Percentiles rank a stretch among this genome's conserved stretches.
phyloP scores from a whole-genome alignment of 2,329 filamentous ascomycete species.

The Botrytis aclada region DNA sequence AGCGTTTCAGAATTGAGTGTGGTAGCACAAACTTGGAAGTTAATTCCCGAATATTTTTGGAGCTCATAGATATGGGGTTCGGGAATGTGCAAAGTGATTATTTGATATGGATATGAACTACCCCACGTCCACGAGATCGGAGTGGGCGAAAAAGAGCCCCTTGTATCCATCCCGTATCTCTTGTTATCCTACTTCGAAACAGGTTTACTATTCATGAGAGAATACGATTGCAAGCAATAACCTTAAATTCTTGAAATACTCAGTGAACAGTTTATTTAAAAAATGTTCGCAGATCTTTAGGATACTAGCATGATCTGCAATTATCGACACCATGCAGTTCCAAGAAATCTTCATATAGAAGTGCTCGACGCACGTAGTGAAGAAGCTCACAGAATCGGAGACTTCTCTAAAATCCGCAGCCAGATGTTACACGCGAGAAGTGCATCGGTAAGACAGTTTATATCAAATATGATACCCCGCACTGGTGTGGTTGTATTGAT shows the following conservation, averaged over 20 bases:
- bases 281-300: background rate
- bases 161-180: background rate
- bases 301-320: background rate
- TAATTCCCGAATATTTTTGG: background rate
- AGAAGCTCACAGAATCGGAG: background rate
- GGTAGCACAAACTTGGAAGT: background rate
- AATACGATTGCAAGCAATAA: too few species aligned
- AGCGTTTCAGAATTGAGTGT: conserved; percentile 1
- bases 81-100: too few species aligned
- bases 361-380: background rate
- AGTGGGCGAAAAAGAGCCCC: too few species aligned
- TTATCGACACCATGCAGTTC: background rate
- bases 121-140: background rate
- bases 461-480: conserved; percentile 12
- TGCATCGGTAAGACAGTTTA: background rate
- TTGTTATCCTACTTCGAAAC: background rate
- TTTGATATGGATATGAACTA: background rate
- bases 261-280: background rate
- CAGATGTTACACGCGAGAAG: background rate
- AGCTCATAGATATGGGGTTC: background rate
- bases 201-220: background rate
- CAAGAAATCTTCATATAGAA: background rate
- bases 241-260: background rate
- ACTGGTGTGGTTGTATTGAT: background rate
- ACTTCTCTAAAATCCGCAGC: background rate